Conservation (phyloP, 768 basidiomycete species). For the Hebeloma cylindrosporum region DNA sequence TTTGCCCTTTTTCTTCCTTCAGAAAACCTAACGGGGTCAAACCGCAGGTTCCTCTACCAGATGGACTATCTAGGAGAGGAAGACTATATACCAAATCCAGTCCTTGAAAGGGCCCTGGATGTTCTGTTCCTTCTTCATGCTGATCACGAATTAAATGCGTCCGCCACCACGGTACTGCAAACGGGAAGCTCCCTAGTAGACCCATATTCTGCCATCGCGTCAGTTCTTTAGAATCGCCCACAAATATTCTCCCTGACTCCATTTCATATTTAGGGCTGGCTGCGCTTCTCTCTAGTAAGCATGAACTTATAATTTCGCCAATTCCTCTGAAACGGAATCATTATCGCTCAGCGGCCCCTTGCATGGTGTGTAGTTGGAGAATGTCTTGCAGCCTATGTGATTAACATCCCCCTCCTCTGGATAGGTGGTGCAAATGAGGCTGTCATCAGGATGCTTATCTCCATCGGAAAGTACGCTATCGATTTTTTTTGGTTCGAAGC, state of each 20-base stretch:
- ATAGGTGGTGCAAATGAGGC: conserved; percentile 89
- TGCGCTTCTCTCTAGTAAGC: conserved; percentile 87
- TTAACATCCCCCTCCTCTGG: conserved; percentile 1
- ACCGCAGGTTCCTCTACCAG: conserved; percentile 78
- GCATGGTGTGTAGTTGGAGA: conserved; percentile 46
- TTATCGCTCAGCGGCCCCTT: conserved; percentile 57
- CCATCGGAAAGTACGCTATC: conserved; percentile 72
- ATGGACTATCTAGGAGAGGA: conserved; percentile 80
- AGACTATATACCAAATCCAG: conserved; percentile 77
- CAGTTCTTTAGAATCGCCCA: conserved; percentile 22
- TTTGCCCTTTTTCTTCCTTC: not conserved
- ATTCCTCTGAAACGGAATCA: not conserved
- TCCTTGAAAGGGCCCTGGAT: conserved; percentile 86
- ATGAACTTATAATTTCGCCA: conserved; percentile 13
- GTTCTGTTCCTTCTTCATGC: conserved; percentile 86
- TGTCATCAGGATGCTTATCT: conserved; percentile 90
- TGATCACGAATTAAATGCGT: conserved; percentile 90
- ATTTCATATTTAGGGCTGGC: conserved; percentile 55
- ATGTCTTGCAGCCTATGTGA: conserved; percentile 1
- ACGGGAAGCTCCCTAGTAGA: conserved; percentile 89
- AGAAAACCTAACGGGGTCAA: not conserved
- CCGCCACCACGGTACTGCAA: conserved; percentile 82
- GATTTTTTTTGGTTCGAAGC: not conserved
- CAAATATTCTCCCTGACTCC: not conserved
- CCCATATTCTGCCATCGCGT: conserved; percentile 86